phyloP scores from a whole-genome alignment of 2,329 filamentous ascomycete genomes.

The Fusarium solani-melongenae region DNA sequence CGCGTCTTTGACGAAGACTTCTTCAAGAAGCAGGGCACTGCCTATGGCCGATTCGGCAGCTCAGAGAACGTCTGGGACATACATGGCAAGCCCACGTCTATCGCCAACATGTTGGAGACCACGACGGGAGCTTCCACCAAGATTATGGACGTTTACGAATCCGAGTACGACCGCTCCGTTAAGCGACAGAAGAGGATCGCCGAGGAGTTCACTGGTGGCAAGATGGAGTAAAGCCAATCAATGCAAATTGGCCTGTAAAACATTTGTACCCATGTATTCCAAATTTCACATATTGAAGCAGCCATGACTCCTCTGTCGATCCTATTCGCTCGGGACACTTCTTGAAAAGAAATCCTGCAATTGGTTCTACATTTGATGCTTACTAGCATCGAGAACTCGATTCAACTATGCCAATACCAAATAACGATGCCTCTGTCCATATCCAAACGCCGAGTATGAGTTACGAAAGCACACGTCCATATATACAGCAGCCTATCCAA shows the following conservation, averaged over 20 bases:
- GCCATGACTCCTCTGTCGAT: not conserved
- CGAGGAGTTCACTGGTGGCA: constrained; percentile 70
- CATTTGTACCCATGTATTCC: constrained; percentile 42
- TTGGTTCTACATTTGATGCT: constrained; percentile 8
- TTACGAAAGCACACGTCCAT: not conserved
- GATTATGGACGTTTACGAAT: constrained; percentile 50
- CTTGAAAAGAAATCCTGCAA: not conserved
- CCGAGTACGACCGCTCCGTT: constrained; percentile 57
- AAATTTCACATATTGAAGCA: constrained; percentile 26
- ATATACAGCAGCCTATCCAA: constrained; percentile 9
- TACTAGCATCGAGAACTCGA: not conserved
- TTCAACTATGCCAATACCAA: constrained; percentile 9
- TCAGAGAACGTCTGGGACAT: constrained; percentile 66
- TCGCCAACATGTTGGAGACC: constrained; percentile 57
- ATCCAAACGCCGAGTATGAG: constrained; percentile 28
- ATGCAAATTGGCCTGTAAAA: constrained; percentile 39
- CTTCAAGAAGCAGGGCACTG: constrained; percentile 55
- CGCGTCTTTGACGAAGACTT: constrained; percentile 76
- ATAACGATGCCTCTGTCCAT: not conserved
- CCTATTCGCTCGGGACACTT: not conserved
- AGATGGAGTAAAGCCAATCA: constrained; percentile 55
- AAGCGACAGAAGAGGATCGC: constrained; percentile 66
- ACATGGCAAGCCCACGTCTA: constrained; percentile 57
- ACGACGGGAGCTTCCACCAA: constrained; percentile 50
- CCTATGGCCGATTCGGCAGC: constrained; percentile 45